These are phyloP conservation scores for Wallacemonas sp. DNA, from an alignment of 208 protist species.

Conservation along the genomic window DNA sequence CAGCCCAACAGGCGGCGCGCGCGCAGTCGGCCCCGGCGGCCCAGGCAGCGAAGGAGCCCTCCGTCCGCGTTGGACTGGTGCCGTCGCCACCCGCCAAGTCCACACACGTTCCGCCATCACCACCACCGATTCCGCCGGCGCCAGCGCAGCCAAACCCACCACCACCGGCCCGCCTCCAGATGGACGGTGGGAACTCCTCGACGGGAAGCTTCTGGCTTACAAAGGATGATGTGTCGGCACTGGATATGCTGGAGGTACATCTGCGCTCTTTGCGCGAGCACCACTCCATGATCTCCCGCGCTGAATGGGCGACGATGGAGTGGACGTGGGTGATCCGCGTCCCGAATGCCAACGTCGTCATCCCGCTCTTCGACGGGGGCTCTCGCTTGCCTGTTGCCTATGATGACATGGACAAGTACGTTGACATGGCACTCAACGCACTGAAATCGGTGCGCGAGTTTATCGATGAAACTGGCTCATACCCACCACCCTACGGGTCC, in stretches of 20 bases:
- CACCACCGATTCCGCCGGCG: too few species aligned
- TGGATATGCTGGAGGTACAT: slow-evolving; percentile 2
- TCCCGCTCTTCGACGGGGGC: slow-evolving; percentile 4
- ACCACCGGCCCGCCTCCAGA: too few species aligned
- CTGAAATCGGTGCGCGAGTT: neutral
- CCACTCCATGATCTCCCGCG: neutral
- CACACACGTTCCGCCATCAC: too few species aligned
- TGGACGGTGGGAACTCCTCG: neutral
- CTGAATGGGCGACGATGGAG: neutral
- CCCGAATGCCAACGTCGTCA: neutral
- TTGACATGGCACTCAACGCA: neutral
- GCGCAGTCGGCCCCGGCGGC: slow-evolving; percentile 7
- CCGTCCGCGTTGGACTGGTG: too few species aligned
- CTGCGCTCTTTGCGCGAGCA: neutral
- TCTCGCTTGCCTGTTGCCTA: neutral
- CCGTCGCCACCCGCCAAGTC: too few species aligned
- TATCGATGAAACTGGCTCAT: neutral
- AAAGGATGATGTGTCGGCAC: neutral
- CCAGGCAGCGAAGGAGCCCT: too few species aligned
- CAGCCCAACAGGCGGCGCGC: neutral
- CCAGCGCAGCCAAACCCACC: too few species aligned
- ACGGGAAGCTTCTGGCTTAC: neutral
- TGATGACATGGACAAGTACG: neutral
- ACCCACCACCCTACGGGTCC: neutral
- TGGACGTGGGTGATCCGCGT: slow-evolving; percentile 5